Base-by-base conservation (phyloP, 2,329 filamentous ascomycete genomes). In the Penicillium sp. region DNA sequence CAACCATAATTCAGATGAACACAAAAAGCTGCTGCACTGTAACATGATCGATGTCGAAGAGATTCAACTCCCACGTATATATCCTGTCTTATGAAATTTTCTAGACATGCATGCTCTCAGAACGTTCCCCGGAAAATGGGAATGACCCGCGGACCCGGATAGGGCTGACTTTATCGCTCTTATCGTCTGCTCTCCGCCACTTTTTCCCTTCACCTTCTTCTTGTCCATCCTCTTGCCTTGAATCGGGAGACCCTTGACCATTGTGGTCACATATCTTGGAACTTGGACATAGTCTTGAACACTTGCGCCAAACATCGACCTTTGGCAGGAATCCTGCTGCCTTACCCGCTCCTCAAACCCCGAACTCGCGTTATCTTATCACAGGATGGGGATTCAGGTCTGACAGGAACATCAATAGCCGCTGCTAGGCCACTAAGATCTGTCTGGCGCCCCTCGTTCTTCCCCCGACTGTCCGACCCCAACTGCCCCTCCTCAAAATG, bases 321-420 rank as follows among this genome's bases (percentile, higher is more conserved):
- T 18, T 57, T 49, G 21, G 50, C 50, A 54, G 54, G 53, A 70
- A 70, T 69, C 59, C 52, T 70, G 68, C 65, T 71, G 68, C 68
- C 68, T 70, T 68, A 2, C 59, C 40, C 43, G 18, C 36, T 31
- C 32, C 34, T 42, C 45, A 36, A 40, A 18, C 7, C 44, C 45
- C 45, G 36, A 40, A 18, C 7, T 42, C 45, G 44, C 34, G 48
- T 45, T 55, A 53, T 55, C 61, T 58, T 55, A 58, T 62, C 61
- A 54, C 54, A 56, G 32, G 43, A 64, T 62, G 61, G 45, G 24
- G 32, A 53, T 48, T 36, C 32, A 41, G 50, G 50, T 44, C 55
- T 63, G 56, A 63, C 45, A 53, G 49, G 34, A 43, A 49, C 46
- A 50, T 43, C 53, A 48, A 47, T 36, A 51, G 40, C 49, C 38